A percentile compares a stretch with the other conserved stretches of the same genome.
These are phyloP conservation scores for Apiotrichum gamsii DNA, from an alignment of 1,284 basidiomycete genomes.

Conservation along the genomic window DNA sequence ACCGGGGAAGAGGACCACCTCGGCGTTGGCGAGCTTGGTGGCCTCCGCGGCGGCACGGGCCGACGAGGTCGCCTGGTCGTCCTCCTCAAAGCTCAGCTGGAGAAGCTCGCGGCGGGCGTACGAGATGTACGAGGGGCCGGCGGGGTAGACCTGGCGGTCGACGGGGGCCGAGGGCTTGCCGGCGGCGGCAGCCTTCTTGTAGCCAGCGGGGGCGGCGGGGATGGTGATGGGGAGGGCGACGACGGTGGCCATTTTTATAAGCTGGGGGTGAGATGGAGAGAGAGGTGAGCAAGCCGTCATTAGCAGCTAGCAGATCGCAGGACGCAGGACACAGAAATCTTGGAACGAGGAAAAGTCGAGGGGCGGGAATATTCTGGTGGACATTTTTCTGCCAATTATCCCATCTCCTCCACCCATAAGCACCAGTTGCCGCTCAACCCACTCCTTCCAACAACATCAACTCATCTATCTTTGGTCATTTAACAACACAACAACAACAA, in stretches of 20 bases:
- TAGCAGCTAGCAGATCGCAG: no score
- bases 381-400: constrained; percentile 1
- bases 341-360: not conserved
- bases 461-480: not conserved
- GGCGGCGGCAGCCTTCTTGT: constrained; percentile 32
- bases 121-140: constrained; percentile 74
- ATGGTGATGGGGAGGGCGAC: constrained; percentile 44
- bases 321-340: constrained; percentile 8
- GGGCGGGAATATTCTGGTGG: not conserved
- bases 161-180: constrained; percentile 42
- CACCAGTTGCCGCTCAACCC: not conserved
- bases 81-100: constrained; percentile 69
- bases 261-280: not conserved
- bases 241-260: constrained; percentile 44
- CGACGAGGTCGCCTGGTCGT: constrained; percentile 53
- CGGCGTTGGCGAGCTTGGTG: constrained; percentile 54
- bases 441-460: not conserved
- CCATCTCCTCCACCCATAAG: no score
- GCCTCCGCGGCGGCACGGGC: constrained; percentile 53
- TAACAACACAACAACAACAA: not conserved
- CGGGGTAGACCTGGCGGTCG: constrained; percentile 60
- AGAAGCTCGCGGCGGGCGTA: constrained; percentile 69
- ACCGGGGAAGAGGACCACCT: constrained; percentile 72
- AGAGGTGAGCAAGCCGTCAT: no score
- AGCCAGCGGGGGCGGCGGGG: constrained; percentile 40